A percentile compares a stretch with the other conserved stretches of the same genome.
phyloP scores from a whole-genome alignment of 768 basidiomycete species.

The Sarcodon sp. region DNA sequence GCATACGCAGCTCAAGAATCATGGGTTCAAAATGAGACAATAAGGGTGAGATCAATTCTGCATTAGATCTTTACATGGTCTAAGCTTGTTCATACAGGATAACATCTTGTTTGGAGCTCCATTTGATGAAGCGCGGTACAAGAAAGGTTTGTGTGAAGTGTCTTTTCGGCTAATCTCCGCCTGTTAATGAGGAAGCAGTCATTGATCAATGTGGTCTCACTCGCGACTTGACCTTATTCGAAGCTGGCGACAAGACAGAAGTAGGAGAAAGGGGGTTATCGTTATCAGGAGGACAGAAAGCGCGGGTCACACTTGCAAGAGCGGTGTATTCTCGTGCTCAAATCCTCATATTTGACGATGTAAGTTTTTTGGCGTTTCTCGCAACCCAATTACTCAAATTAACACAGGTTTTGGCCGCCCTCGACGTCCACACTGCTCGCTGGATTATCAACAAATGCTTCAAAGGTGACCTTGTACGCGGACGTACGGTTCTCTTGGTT shows the following conservation, averaged over 20 bases:
- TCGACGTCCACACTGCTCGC: slow-evolving; percentile 38
- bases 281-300: slow-evolving; percentile 34
- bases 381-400: slow-evolving; percentile 18
- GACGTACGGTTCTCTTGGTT: slow-evolving; percentile 36
- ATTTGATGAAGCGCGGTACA: slow-evolving; percentile 15
- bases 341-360: slow-evolving; percentile 26
- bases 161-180: no score
- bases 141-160: slow-evolving; percentile 8
- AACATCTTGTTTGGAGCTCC: slow-evolving; percentile 17
- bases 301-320: slow-evolving; percentile 25
- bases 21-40: slow-evolving; percentile 35
- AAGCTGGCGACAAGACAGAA: slow-evolving; percentile 38
- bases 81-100: slow-evolving; percentile 2
- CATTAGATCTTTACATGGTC: not conserved
- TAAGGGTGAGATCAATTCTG: slow-evolving; percentile 11
- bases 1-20: slow-evolving; percentile 35
- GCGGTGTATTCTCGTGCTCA: slow-evolving; percentile 25
- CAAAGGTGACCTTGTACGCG: slow-evolving; percentile 28
- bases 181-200: slow-evolving; percentile 10
- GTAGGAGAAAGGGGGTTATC: slow-evolving; percentile 50
- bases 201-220: slow-evolving; percentile 26
- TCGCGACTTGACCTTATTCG: slow-evolving; percentile 31
- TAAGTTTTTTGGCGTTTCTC: slow-evolving; percentile 19
- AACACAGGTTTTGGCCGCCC: slow-evolving; percentile 25
- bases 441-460: slow-evolving; percentile 37